These are phyloP conservation scores for Aspergillus felis DNA, from an alignment of 2,329 filamentous ascomycete genomes.

Conservation along the genomic window DNA sequence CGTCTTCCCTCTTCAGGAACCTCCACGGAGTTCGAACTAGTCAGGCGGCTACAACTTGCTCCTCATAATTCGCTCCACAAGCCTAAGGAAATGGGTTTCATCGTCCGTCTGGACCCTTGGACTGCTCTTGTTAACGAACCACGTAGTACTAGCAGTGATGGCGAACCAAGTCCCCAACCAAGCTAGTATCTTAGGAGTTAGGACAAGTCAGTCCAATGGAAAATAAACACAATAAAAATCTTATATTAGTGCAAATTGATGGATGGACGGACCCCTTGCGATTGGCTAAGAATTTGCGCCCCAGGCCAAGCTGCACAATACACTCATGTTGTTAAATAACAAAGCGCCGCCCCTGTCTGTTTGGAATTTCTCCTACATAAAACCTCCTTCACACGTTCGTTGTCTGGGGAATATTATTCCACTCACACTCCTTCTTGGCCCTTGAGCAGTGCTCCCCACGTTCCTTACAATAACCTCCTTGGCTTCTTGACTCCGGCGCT, in stretches of 20 bases:
- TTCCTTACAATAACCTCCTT: conserved; percentile 18
- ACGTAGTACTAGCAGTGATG: no score
- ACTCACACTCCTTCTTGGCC: conserved; percentile 11
- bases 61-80: neutral
- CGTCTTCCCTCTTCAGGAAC: neutral
- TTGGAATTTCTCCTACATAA: conserved; percentile 3
- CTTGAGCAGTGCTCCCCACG: conserved; percentile 28
- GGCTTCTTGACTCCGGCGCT: conserved; percentile 16
- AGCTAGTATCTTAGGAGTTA: neutral
- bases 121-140: neutral
- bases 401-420: conserved; percentile 10
- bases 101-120: neutral
- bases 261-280: conserved; percentile 9
- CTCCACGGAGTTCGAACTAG: no score
- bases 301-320: neutral
- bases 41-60: neutral
- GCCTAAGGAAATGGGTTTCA: neutral
- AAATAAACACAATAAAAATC: neutral
- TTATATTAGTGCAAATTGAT: neutral
- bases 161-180: no score
- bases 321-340: conserved; percentile 1
- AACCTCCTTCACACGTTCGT: conserved; percentile 5
- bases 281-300: conserved; percentile 11
- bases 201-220: neutral
- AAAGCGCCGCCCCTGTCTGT: conserved; percentile 2